Conservation (phyloP, 2,329 filamentous ascomycete species). For the Gnomoniopsis smithogilvyi region DNA sequence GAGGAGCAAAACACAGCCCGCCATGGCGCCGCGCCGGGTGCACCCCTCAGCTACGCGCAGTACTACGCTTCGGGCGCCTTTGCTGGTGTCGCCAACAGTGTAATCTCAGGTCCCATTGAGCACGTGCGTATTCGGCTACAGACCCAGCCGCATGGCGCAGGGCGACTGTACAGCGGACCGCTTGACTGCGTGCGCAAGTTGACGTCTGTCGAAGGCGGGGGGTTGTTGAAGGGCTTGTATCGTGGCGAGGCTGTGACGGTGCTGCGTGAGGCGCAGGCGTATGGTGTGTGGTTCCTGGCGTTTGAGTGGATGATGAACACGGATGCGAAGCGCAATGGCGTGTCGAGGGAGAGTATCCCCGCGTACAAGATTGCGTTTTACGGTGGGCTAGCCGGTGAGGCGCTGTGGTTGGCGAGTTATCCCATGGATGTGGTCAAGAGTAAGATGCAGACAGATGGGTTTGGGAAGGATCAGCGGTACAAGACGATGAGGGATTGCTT, state of each 20-base stretch:
- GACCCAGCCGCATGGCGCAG: slow-evolving; percentile 87
- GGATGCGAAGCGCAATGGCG: slow-evolving; percentile 74
- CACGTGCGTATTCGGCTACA: slow-evolving; percentile 95
- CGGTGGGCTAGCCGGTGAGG: slow-evolving; percentile 90
- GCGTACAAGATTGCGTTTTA: slow-evolving; percentile 87
- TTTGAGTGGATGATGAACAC: slow-evolving; percentile 97
- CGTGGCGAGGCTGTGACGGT: slow-evolving; percentile 84
- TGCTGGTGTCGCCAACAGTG: slow-evolving; percentile 85
- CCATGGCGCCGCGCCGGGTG: slow-evolving; percentile 57
- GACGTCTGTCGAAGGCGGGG: slow-evolving; percentile 55
- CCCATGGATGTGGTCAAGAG: slow-evolving; percentile 98
- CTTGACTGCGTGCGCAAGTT: slow-evolving; percentile 90
- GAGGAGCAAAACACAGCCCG: slow-evolving; percentile 66
- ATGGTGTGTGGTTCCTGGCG: slow-evolving; percentile 90
- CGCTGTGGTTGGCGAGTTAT: slow-evolving; percentile 89
- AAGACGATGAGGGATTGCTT: slow-evolving; percentile 87
- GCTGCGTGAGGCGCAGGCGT: slow-evolving; percentile 86
- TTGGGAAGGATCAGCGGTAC: slow-evolving; percentile 69
- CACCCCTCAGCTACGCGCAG: slow-evolving; percentile 75
- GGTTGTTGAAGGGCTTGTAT: slow-evolving; percentile 73
- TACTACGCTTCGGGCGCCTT: slow-evolving; percentile 92
- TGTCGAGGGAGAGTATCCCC: slow-evolving; percentile 74
- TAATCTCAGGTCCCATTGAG: slow-evolving; percentile 89
- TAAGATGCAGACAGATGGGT: slow-evolving; percentile 98
- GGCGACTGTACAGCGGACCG: slow-evolving; percentile 74